Evolutionary conservation across 2,329 filamentous ascomycete genomes (phyloP), one percentile per base, ranked within the genome.

Genomic region (Niveomyces coronatus): DNA sequence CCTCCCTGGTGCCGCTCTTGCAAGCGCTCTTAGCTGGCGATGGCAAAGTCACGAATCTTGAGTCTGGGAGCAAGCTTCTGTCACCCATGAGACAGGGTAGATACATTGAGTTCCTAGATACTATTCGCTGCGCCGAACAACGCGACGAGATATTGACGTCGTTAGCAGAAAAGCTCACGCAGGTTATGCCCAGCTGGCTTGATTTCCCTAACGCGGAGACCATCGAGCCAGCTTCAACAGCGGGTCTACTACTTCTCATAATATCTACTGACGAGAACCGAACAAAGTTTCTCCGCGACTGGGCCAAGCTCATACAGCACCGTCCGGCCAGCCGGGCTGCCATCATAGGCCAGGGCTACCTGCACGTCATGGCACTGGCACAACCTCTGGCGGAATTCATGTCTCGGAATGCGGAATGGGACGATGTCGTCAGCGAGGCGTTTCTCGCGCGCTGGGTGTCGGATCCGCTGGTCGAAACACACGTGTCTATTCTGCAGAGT

Each of bases 401-500:
- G 34, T 46, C 32, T 13, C 43, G 40, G 15, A 44, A 43, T 15
- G 39, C 44, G 16, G 48, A 42, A 20, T 42, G 50, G 29, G 46
- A 41, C n/a, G 55, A 57, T 5, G 43, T 63, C 5, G 63, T 67
- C n/a, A 62, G 60, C 39, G 48, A 60, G 8, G 63, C 69, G 3
- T 54, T 80, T 10, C 49, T 65, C 13, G 55, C 63, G 32, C 63
- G 74, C n/a, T 81, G 76, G 76, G 49, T 50, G 2, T 56, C 53
- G 11, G 70, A 74, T 36, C 50, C 46, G 3, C 56, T 68, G 16
- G 60, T 76, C 13, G 71, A 76, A 9, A 71, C 66, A 4, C 63
- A 68, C 14, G 66, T 70, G 3, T 63, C 72, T 2, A 69, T 81
- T 18, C 57, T 80, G 10, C 66, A 71, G 42, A 72, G 70, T 35